Evolutionary conservation across 371 early-diverging fungal genomes (phyloP), one percentile per base, ranked within the genome.

Genomic region (Mucor racemosus): DNA sequence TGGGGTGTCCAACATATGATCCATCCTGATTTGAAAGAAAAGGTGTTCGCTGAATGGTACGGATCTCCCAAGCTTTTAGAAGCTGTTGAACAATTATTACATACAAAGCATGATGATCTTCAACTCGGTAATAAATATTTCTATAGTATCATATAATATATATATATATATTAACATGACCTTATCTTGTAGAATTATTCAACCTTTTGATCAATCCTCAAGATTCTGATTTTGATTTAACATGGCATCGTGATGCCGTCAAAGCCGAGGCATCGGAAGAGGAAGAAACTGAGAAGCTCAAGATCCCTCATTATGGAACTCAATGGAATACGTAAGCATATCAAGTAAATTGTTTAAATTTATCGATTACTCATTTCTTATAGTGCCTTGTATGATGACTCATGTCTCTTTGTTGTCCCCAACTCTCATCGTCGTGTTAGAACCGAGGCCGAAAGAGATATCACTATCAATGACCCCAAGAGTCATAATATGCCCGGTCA

Each of bases 181-280:
- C 26, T 0, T 2, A 39, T 60, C 26, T 26, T n/a, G 14, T 42
- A 80, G 86, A 86, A 66, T 69, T 86, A 39, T 86, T 86, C 73
- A 86, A 86, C 66, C 66, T 86, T 31, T 62, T 86, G 57, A 78
- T 86, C 58, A 84, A 86, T 56, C 86, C 81, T 60, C 74, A 76
- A 46, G 81, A 81, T 31, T 71, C 73, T 39, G 82, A 84, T 62
- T 86, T 82, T 65, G 81, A 79, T 64, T 74, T 86, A 50, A 82
- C 79, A 19, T 86, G 84, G 84, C 86, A 86, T 59, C 73, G 86
- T 19, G 86, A 86, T 76, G 79, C 81, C n/a, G 66, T 84, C 40
- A 69, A 76, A 40, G 81, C 81, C 15, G 79, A 81, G 36, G 77
- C 80, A 9, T 58, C 75, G 1, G 78, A 70, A 35, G 78, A 82